These are phyloP conservation scores for Lodderomyces oxycetoniae DNA, from an alignment of 1,139 yeast genomes.

Conservation along the genomic window DNA sequence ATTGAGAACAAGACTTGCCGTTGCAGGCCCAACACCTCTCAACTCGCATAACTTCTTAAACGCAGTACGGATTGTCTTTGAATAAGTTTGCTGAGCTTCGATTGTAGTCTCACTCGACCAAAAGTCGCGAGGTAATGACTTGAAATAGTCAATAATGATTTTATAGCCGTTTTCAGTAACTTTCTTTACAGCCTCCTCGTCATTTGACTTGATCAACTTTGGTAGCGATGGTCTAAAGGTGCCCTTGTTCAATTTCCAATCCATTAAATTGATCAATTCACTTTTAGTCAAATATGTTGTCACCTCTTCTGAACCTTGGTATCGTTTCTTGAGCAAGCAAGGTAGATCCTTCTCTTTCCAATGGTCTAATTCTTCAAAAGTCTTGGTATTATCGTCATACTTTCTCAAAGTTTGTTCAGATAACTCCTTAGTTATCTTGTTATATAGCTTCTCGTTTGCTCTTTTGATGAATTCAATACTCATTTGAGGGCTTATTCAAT, in stretches of 20 bases:
- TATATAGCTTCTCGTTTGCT: slow-evolving; percentile 11
- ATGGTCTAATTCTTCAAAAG: slow-evolving; percentile 30
- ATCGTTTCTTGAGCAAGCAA: slow-evolving; percentile 17
- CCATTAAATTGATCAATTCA: slow-evolving; percentile 40
- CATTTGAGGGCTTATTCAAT: too few species aligned
- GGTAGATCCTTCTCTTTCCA: slow-evolving; percentile 35
- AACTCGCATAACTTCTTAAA: slow-evolving; percentile 31
- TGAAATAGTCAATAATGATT: slow-evolving; percentile 19
- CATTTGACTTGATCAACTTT: slow-evolving; percentile 37
- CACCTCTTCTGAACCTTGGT: slow-evolving; percentile 13
- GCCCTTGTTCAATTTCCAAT: slow-evolving; percentile 49
- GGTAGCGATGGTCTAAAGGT: slow-evolving; percentile 43
- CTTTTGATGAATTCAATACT: slow-evolving; percentile 8
- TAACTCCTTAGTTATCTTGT: slow-evolving; percentile 11
- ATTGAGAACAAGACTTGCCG: slow-evolving; percentile 42
- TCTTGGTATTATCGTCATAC: slow-evolving; percentile 19
- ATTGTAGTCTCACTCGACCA: slow-evolving; percentile 11
- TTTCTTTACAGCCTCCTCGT: slow-evolving; percentile 21
- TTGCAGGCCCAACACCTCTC: slow-evolving; percentile 50
- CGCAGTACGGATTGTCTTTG: slow-evolving; percentile 18
- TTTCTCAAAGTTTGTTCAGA: slow-evolving; percentile 16
- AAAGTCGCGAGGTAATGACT: slow-evolving; percentile 6
- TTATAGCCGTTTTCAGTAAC: slow-evolving; percentile 29
- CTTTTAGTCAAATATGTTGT: slow-evolving; percentile 29
- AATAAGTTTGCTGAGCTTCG: slow-evolving; percentile 15